Evolutionary conservation across 805 yeast species (phyloP).

Genomic region (Candida morakotiae): DNA sequence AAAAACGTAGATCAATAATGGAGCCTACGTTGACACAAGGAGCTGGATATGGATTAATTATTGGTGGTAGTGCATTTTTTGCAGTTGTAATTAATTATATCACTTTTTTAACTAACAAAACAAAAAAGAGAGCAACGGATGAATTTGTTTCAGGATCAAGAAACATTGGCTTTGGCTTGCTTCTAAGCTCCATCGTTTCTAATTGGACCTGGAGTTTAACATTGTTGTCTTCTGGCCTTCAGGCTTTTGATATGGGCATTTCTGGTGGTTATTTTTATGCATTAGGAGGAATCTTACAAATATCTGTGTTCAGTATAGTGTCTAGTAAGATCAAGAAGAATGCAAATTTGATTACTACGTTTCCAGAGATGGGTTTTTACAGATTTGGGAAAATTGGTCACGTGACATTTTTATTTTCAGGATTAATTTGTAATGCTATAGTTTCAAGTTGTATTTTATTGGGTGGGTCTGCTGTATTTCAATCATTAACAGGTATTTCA

Average conservation of each 20-base stretch:
- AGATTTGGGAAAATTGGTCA: conserved; percentile 27
- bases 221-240: conserved; percentile 18
- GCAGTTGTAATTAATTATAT: conserved; percentile 14
- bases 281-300: conserved; percentile 21
- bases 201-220: conserved; percentile 27
- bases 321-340: conserved; percentile 28
- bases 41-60: conserved; percentile 14
- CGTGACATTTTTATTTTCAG: conserved; percentile 19
- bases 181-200: conserved; percentile 17
- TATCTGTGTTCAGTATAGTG: conserved; percentile 30
- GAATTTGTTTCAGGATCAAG: conserved; percentile 16
- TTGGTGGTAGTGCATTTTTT: conserved; percentile 16
- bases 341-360: conserved; percentile 32
- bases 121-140: conserved; percentile 12
- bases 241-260: conserved; percentile 18
- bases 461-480: conserved; percentile 71
- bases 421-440: conserved; percentile 19
- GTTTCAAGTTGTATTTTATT: conserved; percentile 18
- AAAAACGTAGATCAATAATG: no score
- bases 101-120: conserved; percentile 13
- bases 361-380: conserved; percentile 22
- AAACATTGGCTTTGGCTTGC: conserved; percentile 15
- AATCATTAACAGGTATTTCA: conserved; percentile 69
- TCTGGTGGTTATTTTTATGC: conserved; percentile 23
- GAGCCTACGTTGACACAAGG: conserved; percentile 14